phyloP scores from a whole-genome alignment of 2,329 filamentous ascomycete genomes.

The Fusarium chuoi region DNA sequence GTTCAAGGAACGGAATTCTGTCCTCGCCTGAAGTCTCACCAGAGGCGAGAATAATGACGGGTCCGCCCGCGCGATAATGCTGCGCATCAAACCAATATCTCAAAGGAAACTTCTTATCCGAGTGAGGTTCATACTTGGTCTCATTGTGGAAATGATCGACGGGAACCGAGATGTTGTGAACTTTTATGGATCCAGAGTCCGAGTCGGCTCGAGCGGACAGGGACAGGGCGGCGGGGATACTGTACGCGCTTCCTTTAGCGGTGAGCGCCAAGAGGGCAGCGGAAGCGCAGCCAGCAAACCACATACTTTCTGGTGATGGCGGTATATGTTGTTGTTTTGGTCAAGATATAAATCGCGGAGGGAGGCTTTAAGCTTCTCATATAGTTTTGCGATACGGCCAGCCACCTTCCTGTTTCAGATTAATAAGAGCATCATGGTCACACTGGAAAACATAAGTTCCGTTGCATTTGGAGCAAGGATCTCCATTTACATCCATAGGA shows the following conservation, averaged over 20 bases:
- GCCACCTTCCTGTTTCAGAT: slow-evolving; percentile 23
- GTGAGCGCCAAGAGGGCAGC: slow-evolving; percentile 6
- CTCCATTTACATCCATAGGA: not conserved
- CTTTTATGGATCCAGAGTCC: slow-evolving; percentile 5
- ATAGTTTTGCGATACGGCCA: not conserved
- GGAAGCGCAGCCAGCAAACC: slow-evolving; percentile 19
- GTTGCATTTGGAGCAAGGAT: slow-evolving; percentile 21
- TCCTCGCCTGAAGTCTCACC: slow-evolving; percentile 75
- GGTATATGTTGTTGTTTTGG: not conserved
- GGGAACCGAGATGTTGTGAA: slow-evolving; percentile 55
- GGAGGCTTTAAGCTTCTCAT: not conserved
- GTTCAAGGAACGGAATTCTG: slow-evolving; percentile 76
- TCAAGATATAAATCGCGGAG: not conserved
- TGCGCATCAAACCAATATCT: slow-evolving; percentile 87
- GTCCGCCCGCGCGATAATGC: slow-evolving; percentile 80
- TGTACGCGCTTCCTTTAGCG: not conserved
- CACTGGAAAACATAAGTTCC: slow-evolving; percentile 24
- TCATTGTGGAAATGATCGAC: slow-evolving; percentile 90
- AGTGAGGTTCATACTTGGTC: slow-evolving; percentile 80
- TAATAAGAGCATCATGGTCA: slow-evolving; percentile 11
- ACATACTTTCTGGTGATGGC: not conserved
- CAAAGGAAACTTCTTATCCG: slow-evolving; percentile 72
- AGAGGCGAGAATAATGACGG: slow-evolving; percentile 79
- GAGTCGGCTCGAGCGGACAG: slow-evolving; percentile 2
- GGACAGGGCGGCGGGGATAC: not conserved